A percentile compares a stretch with the other conserved stretches of the same genome.
Conservation (phyloP, 2,329 filamentous ascomycete genomes). For the Exophiala mesophila region DNA sequence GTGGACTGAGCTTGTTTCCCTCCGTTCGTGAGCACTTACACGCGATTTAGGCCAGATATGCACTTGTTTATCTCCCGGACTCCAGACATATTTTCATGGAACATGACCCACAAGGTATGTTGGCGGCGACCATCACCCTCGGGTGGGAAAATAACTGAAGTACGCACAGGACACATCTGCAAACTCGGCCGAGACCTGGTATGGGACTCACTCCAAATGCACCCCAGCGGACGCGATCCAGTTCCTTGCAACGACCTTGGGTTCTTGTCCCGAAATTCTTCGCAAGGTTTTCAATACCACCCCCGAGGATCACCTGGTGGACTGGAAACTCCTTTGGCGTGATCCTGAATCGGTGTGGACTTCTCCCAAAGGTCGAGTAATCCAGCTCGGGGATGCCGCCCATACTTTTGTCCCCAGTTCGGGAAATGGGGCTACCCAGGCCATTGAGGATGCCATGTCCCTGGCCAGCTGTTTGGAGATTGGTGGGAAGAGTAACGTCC, state of each 20-base stretch:
- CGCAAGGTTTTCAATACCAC: conserved; percentile 22
- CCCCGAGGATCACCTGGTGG: conserved; percentile 2
- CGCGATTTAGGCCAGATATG: background rate
- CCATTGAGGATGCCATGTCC: conserved; percentile 47
- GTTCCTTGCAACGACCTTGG: conserved; percentile 33
- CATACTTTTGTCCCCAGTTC: conserved; percentile 47
- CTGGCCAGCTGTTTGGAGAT: conserved; percentile 40
- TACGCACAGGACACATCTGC: background rate
- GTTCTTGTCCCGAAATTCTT: conserved; percentile 42
- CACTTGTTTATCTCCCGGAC: background rate
- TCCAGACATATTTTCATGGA: background rate
- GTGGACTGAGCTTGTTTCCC: background rate
- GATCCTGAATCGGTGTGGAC: conserved; percentile 23
- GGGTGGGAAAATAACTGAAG: background rate
- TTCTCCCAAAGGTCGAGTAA: conserved; percentile 39
- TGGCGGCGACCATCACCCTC: background rate
- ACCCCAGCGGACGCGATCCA: background rate
- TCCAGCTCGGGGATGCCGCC: conserved; percentile 47
- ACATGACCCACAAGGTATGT: background rate
- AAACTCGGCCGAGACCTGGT: background rate
- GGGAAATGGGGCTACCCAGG: conserved; percentile 46
- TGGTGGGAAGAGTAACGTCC: conserved; percentile 38
- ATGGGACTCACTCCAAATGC: background rate
- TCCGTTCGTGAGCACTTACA: background rate
- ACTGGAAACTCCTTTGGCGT: conserved; percentile 11